Evolutionary conservation across 2,329 filamentous ascomycete genomes (phyloP).

Genomic region (Pseudogymnoascus verrucosus): DNA sequence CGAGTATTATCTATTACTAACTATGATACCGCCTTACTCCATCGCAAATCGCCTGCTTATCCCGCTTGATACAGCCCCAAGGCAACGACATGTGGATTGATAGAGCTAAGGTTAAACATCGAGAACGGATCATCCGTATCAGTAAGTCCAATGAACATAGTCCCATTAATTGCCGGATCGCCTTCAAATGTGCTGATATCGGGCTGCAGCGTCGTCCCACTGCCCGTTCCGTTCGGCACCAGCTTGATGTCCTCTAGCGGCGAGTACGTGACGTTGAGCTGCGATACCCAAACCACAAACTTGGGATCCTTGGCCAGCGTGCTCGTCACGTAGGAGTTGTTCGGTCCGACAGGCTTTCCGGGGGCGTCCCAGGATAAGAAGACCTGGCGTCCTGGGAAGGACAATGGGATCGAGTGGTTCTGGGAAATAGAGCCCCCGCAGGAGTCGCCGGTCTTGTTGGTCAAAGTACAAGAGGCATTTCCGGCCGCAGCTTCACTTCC

Average conservation of each 20-base stretch:
- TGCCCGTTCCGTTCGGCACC: slow-evolving; percentile 25
- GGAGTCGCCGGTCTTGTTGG: slow-evolving; percentile 43
- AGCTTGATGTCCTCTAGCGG: slow-evolving; percentile 44
- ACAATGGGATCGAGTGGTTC: slow-evolving; percentile 64
- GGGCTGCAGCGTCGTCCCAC: slow-evolving; percentile 58
- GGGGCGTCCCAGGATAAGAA: slow-evolving; percentile 66
- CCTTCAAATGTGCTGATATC: slow-evolving; percentile 57
- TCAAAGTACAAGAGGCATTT: slow-evolving; percentile 48
- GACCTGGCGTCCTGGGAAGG: slow-evolving; percentile 65
- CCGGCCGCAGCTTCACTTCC: slow-evolving; percentile 31
- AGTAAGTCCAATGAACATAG: slow-evolving; percentile 71
- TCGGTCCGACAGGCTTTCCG: slow-evolving; percentile 63
- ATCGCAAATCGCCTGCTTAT: slow-evolving; percentile 33
- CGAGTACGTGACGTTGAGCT: slow-evolving; percentile 68
- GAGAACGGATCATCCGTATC: slow-evolving; percentile 61
- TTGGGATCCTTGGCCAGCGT: slow-evolving; percentile 50
- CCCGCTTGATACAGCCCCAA: slow-evolving; percentile 69
- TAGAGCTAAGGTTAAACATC: slow-evolving; percentile 64
- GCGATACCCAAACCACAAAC: slow-evolving; percentile 69
- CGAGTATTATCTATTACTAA: slow-evolving; percentile 2
- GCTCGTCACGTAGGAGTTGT: slow-evolving; percentile 70
- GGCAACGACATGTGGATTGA: slow-evolving; percentile 71
- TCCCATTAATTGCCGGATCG: slow-evolving; percentile 61
- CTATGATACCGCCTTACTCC: slow-evolving; percentile 3
- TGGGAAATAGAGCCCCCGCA: slow-evolving; percentile 58